Conservation (phyloP, 192 early-diverging fungal species). For the Chytriomyces hyalinus region DNA sequence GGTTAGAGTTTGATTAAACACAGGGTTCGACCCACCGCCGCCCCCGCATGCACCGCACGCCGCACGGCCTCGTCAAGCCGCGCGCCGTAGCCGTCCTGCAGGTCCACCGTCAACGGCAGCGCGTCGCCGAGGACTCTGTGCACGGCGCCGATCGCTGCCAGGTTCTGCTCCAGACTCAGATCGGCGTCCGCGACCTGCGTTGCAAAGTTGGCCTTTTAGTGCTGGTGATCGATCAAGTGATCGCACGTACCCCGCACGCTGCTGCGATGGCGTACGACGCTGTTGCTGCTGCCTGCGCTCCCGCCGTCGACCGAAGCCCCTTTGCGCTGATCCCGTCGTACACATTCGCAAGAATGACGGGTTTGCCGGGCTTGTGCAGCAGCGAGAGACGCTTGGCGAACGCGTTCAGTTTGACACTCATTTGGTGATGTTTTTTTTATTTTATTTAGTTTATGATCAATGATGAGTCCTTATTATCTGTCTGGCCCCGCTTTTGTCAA, state of each 20-base stretch:
- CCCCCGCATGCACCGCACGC: not conserved
- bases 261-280: constrained; percentile 50
- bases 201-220: too few relatives aligned
- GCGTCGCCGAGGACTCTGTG: constrained; percentile 29
- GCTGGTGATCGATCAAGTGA: too few relatives aligned
- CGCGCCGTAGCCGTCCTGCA: constrained; percentile 50
- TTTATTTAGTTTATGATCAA: too few relatives aligned
- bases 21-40: not conserved
- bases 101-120: constrained; percentile 29
- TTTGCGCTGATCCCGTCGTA: constrained; percentile 13
- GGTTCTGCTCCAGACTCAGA: constrained; percentile 42
- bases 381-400: not conserved
- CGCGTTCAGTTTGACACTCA: too few relatives aligned
- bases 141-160: constrained; percentile 35
- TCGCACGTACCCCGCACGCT: constrained; percentile 11
- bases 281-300: constrained; percentile 48
- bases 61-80: constrained; percentile 4
- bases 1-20: too few relatives aligned
- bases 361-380: constrained; percentile 16
- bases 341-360: constrained; percentile 24
- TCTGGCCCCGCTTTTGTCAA: not conserved
- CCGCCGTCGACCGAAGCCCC: constrained; percentile 10
- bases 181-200: constrained; percentile 42
- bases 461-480: too few relatives aligned
- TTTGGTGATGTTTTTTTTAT: too few relatives aligned